A percentile compares a stretch with the other conserved stretches of the same genome.
Evolutionary conservation across 2,329 filamentous ascomycete species (phyloP).

Genomic region (Elsinoe perseae): DNA sequence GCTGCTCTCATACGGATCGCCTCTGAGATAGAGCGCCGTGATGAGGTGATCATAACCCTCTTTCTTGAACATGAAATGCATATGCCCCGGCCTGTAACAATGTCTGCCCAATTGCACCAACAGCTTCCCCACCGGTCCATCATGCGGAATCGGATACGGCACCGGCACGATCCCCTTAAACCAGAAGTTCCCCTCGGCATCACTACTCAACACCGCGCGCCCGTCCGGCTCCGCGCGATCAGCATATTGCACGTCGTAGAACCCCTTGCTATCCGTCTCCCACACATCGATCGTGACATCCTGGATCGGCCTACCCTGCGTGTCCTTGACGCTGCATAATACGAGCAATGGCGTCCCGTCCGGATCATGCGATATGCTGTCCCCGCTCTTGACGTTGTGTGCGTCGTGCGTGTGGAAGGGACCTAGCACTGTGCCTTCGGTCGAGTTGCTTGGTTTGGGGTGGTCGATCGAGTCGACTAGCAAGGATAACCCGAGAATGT

Average conservation of each 20-base stretch:
- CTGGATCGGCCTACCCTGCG: constrained; percentile 52
- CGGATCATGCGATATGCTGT: constrained; percentile 59
- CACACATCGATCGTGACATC: constrained; percentile 72
- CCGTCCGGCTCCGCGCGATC: constrained; percentile 60
- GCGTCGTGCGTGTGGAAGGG: constrained; percentile 81
- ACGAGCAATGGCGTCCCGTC: constrained; percentile 63
- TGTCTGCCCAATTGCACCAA: constrained; percentile 61
- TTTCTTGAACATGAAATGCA: constrained; percentile 88
- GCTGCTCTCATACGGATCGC: constrained; percentile 72
- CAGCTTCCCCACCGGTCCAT: constrained; percentile 73
- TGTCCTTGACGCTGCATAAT: constrained; percentile 64
- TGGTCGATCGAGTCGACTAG: constrained; percentile 78
- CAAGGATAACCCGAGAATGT: constrained; percentile 69
- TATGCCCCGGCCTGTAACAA: constrained; percentile 66
- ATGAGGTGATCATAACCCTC: constrained; percentile 70
- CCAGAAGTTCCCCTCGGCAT: constrained; percentile 69
- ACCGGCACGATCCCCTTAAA: constrained; percentile 80
- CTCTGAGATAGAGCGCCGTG: constrained; percentile 73
- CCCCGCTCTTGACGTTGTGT: constrained; percentile 48
- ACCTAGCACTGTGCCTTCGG: constrained; percentile 72
- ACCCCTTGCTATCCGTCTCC: constrained; percentile 74
- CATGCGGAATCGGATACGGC: constrained; percentile 75
- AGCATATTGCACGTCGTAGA: constrained; percentile 73
- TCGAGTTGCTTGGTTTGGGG: constrained; percentile 61
- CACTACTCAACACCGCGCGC: constrained; percentile 61